Evolutionary conservation across 768 basidiomycete genomes (phyloP).

Genomic region (Termitomyces sp.): DNA sequence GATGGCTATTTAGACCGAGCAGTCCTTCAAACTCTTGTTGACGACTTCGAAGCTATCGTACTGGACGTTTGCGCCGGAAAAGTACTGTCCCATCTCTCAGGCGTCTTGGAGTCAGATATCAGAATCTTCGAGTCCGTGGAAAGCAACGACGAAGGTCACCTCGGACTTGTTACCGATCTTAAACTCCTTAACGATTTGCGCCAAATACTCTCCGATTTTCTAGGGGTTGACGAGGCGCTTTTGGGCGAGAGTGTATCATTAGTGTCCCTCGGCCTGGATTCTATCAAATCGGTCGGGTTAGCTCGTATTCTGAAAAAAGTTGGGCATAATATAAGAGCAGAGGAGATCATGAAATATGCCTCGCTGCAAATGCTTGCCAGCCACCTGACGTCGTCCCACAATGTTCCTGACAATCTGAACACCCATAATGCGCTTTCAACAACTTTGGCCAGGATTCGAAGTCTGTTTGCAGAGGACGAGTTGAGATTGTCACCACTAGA

Average conservation of each 20-base stretch:
- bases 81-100: neutral
- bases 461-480: constrained; percentile 10
- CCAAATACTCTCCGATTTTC: constrained; percentile 19
- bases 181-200: constrained; percentile 12
- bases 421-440: neutral
- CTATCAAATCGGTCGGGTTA: constrained; percentile 40
- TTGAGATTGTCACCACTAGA: constrained; percentile 22
- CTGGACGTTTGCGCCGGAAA: constrained; percentile 8
- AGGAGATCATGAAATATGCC: constrained; percentile 29
- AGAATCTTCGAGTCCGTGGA: neutral
- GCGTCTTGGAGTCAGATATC: neutral
- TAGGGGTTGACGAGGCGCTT: constrained; percentile 16
- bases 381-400: neutral
- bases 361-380: constrained; percentile 15
- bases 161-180: constrained; percentile 9
- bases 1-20: constrained; percentile 7
- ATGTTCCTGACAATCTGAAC: neutral
- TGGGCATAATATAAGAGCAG: constrained; percentile 27
- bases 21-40: constrained; percentile 14
- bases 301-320: constrained; percentile 25
- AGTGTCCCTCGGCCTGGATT: constrained; percentile 41
- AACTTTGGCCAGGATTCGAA: neutral
- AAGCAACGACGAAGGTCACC: neutral
- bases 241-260: constrained; percentile 27
- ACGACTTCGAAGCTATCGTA: constrained; percentile 18